Conservation (phyloP, 1,284 basidiomycete genomes). For the Volvariella surrecta region DNA sequence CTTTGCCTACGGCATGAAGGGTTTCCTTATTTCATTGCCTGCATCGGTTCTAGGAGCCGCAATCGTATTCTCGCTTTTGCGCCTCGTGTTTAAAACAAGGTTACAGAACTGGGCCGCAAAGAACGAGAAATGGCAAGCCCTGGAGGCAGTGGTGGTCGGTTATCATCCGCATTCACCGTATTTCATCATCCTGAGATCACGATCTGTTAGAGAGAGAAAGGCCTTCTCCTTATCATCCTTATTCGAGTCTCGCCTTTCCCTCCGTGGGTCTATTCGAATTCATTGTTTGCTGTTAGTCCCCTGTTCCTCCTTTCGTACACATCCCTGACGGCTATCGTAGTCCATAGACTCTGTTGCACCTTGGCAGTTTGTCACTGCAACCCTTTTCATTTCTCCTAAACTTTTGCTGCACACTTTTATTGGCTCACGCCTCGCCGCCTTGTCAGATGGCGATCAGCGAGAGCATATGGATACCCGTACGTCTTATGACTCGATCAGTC, state of each 20-base stretch:
- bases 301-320: neutral
- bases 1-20: constrained; percentile 75
- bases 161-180: neutral
- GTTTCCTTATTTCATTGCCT: constrained; percentile 55
- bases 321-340: constrained; percentile 23
- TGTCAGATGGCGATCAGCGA: constrained; percentile 72
- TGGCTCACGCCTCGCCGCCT: constrained; percentile 62
- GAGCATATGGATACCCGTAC: constrained; percentile 67
- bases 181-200: constrained; percentile 6
- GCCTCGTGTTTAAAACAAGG: constrained; percentile 47
- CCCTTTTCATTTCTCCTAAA: constrained; percentile 62
- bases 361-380: constrained; percentile 71
- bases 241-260: constrained; percentile 79
- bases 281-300: constrained; percentile 61
- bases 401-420: constrained; percentile 68
- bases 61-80: constrained; percentile 53
- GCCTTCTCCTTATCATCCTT: constrained; percentile 69
- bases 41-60: constrained; percentile 62
- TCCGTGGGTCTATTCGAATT: constrained; percentile 77
- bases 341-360: constrained; percentile 67
- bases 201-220: constrained; percentile 41
- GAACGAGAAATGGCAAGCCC: constrained; percentile 68
- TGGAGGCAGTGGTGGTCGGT: constrained; percentile 68
- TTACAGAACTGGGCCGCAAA: constrained; percentile 49
- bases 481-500: constrained; percentile 13